These are phyloP conservation scores for Chimonanthus praecox DNA, from an alignment of 164 flowering plant genomes.

Conservation along the genomic window DNA sequence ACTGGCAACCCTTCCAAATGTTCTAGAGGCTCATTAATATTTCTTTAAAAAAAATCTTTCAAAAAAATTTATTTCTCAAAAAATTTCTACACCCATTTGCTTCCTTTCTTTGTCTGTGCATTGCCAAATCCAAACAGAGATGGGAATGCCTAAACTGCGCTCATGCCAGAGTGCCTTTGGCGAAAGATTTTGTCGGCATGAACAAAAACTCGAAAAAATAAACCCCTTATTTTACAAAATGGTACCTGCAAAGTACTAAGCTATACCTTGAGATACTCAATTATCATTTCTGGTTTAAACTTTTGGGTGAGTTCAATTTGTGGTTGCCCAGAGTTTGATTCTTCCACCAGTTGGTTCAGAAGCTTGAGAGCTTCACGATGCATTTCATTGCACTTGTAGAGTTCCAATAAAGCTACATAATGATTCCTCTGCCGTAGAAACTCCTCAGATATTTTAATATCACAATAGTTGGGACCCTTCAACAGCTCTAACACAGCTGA, in stretches of 20 bases:
- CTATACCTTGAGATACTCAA: constrained; percentile 91
- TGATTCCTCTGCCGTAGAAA: constrained; percentile 59
- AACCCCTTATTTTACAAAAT: no score
- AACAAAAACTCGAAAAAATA: no score
- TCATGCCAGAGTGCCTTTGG: no score
- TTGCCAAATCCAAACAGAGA: no score
- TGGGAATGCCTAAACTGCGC: no score
- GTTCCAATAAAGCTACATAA: constrained; percentile 61
- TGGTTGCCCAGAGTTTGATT: constrained; percentile 54
- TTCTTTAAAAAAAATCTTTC: no score
- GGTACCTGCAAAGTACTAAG: neutral
- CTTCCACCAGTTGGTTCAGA: constrained; percentile 66
- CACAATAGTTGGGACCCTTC: constrained; percentile 87
- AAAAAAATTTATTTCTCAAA: no score
- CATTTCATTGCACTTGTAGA: constrained; percentile 78
- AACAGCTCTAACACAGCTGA: constrained; percentile 73
- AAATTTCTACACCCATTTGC: no score
- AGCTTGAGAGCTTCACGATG: constrained; percentile 93
- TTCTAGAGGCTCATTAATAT: no score
- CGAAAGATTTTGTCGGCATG: no score
- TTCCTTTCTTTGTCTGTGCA: no score
- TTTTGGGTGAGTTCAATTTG: constrained; percentile 42
- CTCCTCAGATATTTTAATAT: constrained; percentile 83
- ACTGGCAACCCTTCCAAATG: no score
- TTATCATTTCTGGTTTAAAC: constrained; percentile 74